Evolutionary conservation across 2,329 filamentous ascomycete species (phyloP).

Genomic region (Magnaporthales sp.): DNA sequence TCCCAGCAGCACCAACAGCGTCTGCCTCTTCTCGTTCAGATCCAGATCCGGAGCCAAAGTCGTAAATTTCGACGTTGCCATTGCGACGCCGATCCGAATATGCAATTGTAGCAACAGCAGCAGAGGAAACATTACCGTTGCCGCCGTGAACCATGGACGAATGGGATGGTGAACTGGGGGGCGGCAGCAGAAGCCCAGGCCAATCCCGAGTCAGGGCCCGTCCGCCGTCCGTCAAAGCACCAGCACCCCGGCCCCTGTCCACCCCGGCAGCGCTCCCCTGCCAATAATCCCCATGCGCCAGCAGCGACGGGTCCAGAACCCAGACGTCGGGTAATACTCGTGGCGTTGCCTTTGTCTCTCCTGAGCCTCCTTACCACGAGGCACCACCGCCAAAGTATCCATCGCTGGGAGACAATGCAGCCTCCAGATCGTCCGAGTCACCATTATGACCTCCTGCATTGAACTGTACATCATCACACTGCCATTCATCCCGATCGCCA

Average conservation of each 20-base stretch:
- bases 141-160: not conserved
- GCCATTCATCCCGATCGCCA: not conserved
- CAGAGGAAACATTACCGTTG: not conserved
- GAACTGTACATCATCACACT: not conserved
- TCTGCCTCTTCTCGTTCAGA: not conserved
- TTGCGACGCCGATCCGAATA: not conserved
- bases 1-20: not conserved
- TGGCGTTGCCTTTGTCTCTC: constrained; percentile 13
- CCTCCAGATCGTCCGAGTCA: constrained; percentile 2
- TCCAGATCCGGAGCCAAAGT: not conserved
- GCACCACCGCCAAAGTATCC: constrained; percentile 31
- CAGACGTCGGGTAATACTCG: constrained; percentile 39
- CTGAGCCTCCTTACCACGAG: not conserved
- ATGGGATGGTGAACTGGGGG: not conserved
- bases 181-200: not conserved
- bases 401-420: constrained; percentile 37
- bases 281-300: constrained; percentile 11
- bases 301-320: constrained; percentile 38
- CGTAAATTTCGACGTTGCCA: not conserved
- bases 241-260: not conserved
- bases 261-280: not conserved
- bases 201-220: not conserved
- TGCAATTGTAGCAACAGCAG: not conserved
- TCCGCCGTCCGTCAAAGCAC: not conserved
- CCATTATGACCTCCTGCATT: not conserved